These are phyloP conservation scores for Mollisia scopiformis DNA, from an alignment of 2,329 filamentous ascomycete species.

Conservation along the genomic window DNA sequence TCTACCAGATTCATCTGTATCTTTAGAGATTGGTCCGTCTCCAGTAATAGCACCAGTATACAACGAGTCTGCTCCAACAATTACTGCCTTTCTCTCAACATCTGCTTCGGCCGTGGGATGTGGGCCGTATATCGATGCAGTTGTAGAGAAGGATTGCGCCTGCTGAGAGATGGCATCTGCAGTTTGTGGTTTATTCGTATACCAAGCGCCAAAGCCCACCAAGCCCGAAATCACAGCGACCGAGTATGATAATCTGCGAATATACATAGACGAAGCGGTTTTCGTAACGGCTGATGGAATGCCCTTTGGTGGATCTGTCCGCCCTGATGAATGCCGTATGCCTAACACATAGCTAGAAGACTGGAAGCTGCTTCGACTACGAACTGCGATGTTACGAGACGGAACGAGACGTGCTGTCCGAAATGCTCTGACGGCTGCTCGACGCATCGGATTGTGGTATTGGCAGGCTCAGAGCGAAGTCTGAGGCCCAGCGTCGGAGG, in stretches of 20 bases:
- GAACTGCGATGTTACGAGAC: constrained; percentile 60
- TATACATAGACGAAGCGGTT: constrained; percentile 66
- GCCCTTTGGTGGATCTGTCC: constrained; percentile 34
- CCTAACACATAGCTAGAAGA: constrained; percentile 46
- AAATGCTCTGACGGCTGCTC: constrained; percentile 68
- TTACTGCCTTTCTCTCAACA: constrained; percentile 70
- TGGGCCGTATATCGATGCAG: constrained; percentile 26
- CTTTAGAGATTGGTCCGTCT: constrained; percentile 85
- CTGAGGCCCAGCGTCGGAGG: constrained; percentile 17
- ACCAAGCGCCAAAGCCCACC: constrained; percentile 75
- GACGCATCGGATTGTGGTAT: constrained; percentile 64
- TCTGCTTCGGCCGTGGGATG: constrained; percentile 35
- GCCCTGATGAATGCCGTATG: constrained; percentile 47
- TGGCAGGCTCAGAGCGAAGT: constrained; percentile 17
- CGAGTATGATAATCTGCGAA: constrained; percentile 69
- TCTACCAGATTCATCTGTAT: constrained; percentile 80
- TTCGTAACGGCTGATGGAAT: constrained; percentile 10
- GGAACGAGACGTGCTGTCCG: constrained; percentile 69
- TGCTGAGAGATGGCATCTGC: constrained; percentile 27
- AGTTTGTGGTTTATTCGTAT: constrained; percentile 60
- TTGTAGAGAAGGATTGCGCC: constrained; percentile 32
- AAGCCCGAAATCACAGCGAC: constrained; percentile 70
- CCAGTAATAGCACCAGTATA: constrained; percentile 86
- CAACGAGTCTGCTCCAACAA: constrained; percentile 88
- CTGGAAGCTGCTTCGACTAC: constrained; percentile 44